Percentiles rank a stretch among this genome's conserved stretches.
These are phyloP conservation scores for Mycosphaerelloides madeirae DNA, from an alignment of 2,329 filamentous ascomycete species.

Conservation along the genomic window DNA sequence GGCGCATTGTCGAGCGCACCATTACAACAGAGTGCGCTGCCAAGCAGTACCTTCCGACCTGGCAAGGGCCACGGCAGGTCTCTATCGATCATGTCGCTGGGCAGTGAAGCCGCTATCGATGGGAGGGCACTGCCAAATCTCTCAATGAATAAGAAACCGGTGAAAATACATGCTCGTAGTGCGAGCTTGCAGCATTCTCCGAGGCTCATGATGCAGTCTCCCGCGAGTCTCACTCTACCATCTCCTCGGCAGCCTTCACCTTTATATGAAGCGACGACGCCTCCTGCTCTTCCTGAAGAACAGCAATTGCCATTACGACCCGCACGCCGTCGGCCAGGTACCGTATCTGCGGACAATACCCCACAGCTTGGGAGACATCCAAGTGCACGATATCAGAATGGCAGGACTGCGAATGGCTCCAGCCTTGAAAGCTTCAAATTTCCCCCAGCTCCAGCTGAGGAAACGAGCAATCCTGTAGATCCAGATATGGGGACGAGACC, in stretches of 20 bases:
- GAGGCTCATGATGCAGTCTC: conserved; percentile 22
- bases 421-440: conserved; percentile 28
- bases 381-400: conserved; percentile 12
- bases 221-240: conserved; percentile 10
- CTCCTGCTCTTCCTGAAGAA: conserved; percentile 22
- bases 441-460: conserved; percentile 16
- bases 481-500: conserved; percentile 23
- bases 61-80: conserved; percentile 44
- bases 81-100: conserved; percentile 47
- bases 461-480: conserved; percentile 23
- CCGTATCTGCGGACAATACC: conserved; percentile 28
- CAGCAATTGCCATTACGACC: conserved; percentile 20
- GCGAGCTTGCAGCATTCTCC: conserved; percentile 74
- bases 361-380: conserved; percentile 25
- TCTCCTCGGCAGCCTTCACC: conserved; percentile 38
- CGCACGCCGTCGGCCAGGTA: conserved; percentile 24
- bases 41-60: conserved; percentile 45
- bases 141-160: conserved; percentile 40
- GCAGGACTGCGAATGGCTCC: conserved; percentile 7
- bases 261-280: conserved; percentile 37
- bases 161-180: conserved; percentile 67
- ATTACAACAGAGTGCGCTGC: conserved; percentile 17
- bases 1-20: conserved; percentile 22
- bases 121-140: conserved; percentile 12
- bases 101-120: conserved; percentile 37